Base-by-base conservation (phyloP, 1,284 basidiomycete species). In the Xerocomus amazonicus region DNA sequence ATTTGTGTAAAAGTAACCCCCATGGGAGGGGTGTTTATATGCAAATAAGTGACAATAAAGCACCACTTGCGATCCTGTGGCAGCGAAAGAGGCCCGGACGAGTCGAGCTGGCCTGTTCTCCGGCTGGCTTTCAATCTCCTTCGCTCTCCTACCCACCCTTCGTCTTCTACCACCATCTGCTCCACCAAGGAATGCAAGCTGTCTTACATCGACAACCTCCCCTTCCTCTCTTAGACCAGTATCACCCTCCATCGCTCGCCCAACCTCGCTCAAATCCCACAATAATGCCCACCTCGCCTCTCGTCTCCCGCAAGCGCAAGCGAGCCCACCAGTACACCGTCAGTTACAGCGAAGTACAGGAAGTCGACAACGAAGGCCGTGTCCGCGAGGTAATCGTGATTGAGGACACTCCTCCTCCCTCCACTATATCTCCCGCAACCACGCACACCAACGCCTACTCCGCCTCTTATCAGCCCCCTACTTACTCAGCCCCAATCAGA, bases 371-470 rank as follows among this genome's bases (percentile, higher is more conserved):
- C 60, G 73, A 83, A 45, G 88, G 89, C 57, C 74, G 77, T 57
- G 74, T 88, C 38, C 75, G 89, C 45, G 89, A 92, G 66, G 86
- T 91, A 61, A 90, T 92, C 69, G 84, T 92, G 59, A 90, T 92
- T 67, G 89, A 91, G 59, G 89, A 92, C 72, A 90, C 89, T 43
- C 89, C 79, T 9, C 87, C 88, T 44, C 83, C 85, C 48, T 79
- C 83, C 47, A 88, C 87, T 45, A 79, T 84, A 63, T 87, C 87
- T 48, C 84, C 87, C 51, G 79, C 85, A 49, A 81, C 80, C 19
- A 81, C 74, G 36, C 76, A 79, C 68, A 81, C 78, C 58, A 78
- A 80, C 56, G 79, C 76, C 53, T 88, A 76, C 70, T 88, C 87
- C 47, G 77, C 83, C 41, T 87, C 87, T 52, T 86, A 87, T 73